These are phyloP conservation scores for Echria macrotheca DNA, from an alignment of 495 filamentous ascomycete species.

Conservation along the genomic window DNA sequence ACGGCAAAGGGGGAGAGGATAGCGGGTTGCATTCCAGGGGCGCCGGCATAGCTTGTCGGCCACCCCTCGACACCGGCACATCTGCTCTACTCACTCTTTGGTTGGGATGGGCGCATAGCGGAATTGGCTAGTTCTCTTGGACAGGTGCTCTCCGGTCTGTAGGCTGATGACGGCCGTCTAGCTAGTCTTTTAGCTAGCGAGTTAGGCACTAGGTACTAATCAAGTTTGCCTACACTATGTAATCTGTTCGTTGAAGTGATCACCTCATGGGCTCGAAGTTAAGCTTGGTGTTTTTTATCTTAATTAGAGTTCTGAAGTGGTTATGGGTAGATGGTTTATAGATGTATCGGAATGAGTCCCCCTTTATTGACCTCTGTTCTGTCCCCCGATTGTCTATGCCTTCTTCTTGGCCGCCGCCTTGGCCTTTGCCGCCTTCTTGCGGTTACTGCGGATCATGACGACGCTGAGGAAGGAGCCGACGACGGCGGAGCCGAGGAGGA, in stretches of 20 bases:
- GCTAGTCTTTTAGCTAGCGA: constrained; percentile 86
- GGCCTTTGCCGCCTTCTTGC: constrained; percentile 93
- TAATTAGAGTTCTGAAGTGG: too few relatives aligned
- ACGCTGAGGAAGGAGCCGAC: constrained; percentile 94
- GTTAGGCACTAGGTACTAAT: too few relatives aligned
- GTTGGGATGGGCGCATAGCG: constrained; percentile 8
- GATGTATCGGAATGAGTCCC: too few relatives aligned
- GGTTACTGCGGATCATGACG: constrained; percentile 98
- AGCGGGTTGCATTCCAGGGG: background rate
- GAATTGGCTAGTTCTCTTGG: constrained; percentile 11
- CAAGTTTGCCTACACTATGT: too few relatives aligned
- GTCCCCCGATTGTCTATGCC: background rate
- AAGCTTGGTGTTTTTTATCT: too few relatives aligned
- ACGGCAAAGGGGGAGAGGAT: background rate
- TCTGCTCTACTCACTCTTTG: constrained; percentile 5
- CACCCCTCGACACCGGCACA: too few relatives aligned
- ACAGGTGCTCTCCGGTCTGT: background rate
- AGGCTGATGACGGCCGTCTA: constrained; percentile 49
- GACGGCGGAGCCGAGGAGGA: constrained; percentile 85
- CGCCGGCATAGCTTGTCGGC: too few relatives aligned
- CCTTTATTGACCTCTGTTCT: too few relatives aligned
- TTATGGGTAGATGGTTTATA: too few relatives aligned
- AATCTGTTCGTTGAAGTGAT: too few relatives aligned
- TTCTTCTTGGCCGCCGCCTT: constrained; percentile 58
- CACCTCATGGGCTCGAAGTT: too few relatives aligned